Evolutionary conservation across 2,329 filamentous ascomycete genomes (phyloP), one percentile per base, ranked within the genome.

Genomic region (Sporothrix inflata): DNA sequence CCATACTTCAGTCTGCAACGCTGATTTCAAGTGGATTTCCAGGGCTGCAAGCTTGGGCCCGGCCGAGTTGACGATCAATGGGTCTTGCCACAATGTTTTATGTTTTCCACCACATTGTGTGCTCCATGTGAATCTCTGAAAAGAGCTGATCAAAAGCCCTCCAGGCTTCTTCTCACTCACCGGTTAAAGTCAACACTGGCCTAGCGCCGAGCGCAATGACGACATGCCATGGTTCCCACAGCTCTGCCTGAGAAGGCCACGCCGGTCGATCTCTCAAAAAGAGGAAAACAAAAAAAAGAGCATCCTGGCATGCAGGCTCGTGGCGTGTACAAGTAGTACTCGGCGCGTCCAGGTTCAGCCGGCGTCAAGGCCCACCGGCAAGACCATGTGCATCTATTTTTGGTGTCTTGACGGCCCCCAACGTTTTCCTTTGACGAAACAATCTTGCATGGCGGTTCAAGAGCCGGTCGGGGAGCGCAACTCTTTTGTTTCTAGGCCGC

Each of bases 361-460:
- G 9, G 19, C 45, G 45, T 49, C 14, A 27, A 69, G 30, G 47
- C 42, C 42, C 19, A 30, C 11, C 4, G 27, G 47, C 14, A 21
- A 1, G 27, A 19, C 30, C 65, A 51, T 38, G 27, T 12, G 3
- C 47, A 38, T 69, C 66, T 57, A 69, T 42, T 57, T 69, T 69
- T 40, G 66, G 66, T 8, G 24, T 14, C n/a, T 24, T 8, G 19
- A 21, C 12, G 30, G 30, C 34, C 66, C 47, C 66, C 49, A 67
- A 40, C 27, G 11, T 12, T 45, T 14, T 40, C 11, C 38, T 9
- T 24, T 65, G 38, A 34, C 24, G 42, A 55, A 8, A 42, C 30
- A 30, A 69, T 69, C 47, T 53, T 6, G 30, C 47, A 69, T 67
- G 30, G 51, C 34, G 34, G 11, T 24, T 42, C 60, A 38, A 69